Evolutionary conservation across 2,329 filamentous ascomycete genomes (phyloP).

Genomic region (Colletotrichum navitas): DNA sequence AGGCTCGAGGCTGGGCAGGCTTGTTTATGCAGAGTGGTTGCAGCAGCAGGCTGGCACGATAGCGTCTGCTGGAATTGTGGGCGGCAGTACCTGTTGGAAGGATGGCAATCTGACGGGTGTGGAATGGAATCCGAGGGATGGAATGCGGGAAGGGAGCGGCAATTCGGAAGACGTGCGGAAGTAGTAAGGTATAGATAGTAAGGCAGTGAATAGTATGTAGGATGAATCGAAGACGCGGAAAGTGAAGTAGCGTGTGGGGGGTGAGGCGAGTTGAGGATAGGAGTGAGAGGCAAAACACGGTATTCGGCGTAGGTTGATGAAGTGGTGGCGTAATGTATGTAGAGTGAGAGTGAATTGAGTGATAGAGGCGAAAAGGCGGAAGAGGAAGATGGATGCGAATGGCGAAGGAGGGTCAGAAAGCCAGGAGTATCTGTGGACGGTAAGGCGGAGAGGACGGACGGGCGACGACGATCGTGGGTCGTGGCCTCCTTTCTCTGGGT

Average conservation of each 20-base stretch:
- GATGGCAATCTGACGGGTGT: conserved; percentile 12
- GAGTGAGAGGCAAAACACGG: background rate
- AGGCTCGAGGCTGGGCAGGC: conserved; percentile 25
- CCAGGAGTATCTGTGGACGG: conserved; percentile 13
- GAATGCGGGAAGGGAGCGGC: conserved; percentile 32
- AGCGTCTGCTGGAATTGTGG: conserved; percentile 22
- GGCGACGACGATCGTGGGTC: conserved; percentile 23
- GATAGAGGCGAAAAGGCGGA: conserved; percentile 14
- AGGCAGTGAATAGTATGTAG: conserved; percentile 35
- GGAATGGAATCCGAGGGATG: conserved; percentile 32
- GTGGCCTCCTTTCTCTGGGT: conserved; percentile 22
- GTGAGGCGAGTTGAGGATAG: conserved; percentile 7
- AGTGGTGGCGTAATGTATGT: conserved; percentile 6
- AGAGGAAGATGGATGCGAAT: conserved; percentile 7
- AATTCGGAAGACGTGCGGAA: conserved; percentile 17
- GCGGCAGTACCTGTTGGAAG: conserved; percentile 25
- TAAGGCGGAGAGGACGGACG: background rate
- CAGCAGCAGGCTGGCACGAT: conserved; percentile 7
- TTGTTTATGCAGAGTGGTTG: background rate
- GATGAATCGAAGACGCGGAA: conserved; percentile 38
- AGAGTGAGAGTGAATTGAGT: conserved; percentile 16
- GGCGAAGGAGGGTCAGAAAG: conserved; percentile 18
- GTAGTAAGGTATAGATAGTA: conserved; percentile 20
- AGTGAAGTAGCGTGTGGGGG: conserved; percentile 9
- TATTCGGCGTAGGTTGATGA: background rate